Conservation (phyloP, 176 grass and related monocot species). For the Carex cristatella region DNA sequence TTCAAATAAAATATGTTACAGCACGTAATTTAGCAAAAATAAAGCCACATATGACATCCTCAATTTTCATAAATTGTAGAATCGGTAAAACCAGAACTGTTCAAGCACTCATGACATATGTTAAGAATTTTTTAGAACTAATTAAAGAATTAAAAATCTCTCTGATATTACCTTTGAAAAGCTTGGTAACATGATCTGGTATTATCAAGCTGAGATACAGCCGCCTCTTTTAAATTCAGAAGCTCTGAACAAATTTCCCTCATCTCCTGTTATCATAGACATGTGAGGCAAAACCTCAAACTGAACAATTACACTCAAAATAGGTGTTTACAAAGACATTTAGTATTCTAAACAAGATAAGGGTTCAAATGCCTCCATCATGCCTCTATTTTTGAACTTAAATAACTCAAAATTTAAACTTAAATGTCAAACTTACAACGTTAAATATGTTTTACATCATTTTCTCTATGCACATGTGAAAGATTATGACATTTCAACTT, state of each 20-base stretch:
- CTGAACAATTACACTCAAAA: neutral
- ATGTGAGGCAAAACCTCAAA: neutral
- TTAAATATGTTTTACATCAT: no score
- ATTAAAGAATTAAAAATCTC: neutral
- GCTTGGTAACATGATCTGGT: constrained; percentile 2
- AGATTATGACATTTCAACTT: no score
- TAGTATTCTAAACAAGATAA: neutral
- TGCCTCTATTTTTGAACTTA: no score
- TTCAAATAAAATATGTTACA: neutral
- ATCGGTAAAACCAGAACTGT: no score
- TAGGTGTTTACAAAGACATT: neutral
- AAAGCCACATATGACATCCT: neutral
- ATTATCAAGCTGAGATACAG: neutral
- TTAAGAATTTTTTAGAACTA: neutral
- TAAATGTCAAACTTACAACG: no score
- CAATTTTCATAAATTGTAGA: neutral
- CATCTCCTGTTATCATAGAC: neutral
- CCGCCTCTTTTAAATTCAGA: neutral
- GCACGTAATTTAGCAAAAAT: neutral
- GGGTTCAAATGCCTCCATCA: no score
- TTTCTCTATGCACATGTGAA: no score
- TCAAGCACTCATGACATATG: neutral
- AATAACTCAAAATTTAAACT: no score
- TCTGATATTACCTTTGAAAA: constrained; percentile 7
- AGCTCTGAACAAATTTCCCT: constrained; percentile 9